Base-by-base conservation (phyloP, 805 yeast species). In the Metschnikowia lochheadii region DNA sequence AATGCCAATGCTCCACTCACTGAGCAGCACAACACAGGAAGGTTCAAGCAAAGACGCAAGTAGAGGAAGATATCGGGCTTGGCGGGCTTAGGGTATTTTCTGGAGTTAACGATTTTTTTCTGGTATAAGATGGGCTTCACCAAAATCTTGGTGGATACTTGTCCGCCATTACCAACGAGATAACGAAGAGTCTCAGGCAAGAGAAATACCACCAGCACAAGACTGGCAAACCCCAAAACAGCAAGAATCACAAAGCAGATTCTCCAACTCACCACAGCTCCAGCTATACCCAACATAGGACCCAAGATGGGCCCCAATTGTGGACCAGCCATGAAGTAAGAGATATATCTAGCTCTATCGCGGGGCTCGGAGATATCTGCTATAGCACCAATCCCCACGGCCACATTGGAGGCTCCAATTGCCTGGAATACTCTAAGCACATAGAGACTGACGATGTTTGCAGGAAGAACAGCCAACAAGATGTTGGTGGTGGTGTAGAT, bases 1-100 rank as follows among this genome's bases (percentile, higher is more conserved):
- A 81, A 80, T n/a, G 79, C 55, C 4, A 80, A 56, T 1, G 80
- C 81, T 3, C 80, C 73, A 34, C 75, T 72, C 6, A 78, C 40
- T 0, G 83, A 75, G 44, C 78, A 71, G 5, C 79, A 49, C 0
- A 73, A 46, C 0, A 80, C 77, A 1, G 83, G 82, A n/a, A 61
- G 61, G 46, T 68, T 73, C 40, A 62, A 66, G 2, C 78, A 26
- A 44, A 78, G 61, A 6, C 57, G 60, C 62, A 68, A 66, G 51
- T 72, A 77, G 4, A 60, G 63, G 32, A 57, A 63, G 2, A 76
- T 42, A 17, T 70, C 47, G 5, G 55, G 79, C 54, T 68, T 75
- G 3, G 80, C 77, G 0, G 83, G 82, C 41, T 59, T 66, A 1
- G 79, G 79, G 53, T 62, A 78, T 40, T 59, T 56, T 60, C 50